phyloP scores from a whole-genome alignment of 2,329 filamentous ascomycete genomes.

The Davidsoniella eucalypti region DNA sequence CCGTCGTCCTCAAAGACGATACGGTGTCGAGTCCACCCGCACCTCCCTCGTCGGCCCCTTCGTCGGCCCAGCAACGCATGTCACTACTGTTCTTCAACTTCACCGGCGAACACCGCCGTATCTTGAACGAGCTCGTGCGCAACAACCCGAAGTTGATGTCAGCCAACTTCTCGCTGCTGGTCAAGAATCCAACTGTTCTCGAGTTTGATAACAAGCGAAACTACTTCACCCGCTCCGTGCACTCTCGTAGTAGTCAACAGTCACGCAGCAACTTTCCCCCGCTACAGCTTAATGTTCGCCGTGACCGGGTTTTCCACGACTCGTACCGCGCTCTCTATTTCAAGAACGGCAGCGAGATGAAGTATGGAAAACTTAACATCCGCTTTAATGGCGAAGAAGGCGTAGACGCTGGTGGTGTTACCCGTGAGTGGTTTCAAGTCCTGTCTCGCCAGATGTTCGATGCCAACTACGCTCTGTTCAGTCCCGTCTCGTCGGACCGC shows the following conservation, averaged over 20 bases:
- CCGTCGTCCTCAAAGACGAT: not conserved
- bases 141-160: constrained; percentile 98
- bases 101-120: constrained; percentile 92
- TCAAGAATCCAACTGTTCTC: constrained; percentile 96
- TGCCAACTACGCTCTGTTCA: constrained; percentile 91
- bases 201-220: constrained; percentile 99
- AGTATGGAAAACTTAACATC: constrained; percentile 96
- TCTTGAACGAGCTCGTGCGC: constrained; percentile 91
- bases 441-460: constrained; percentile 98
- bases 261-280: constrained; percentile 52
- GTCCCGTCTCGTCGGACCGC: constrained; percentile 86
- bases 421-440: constrained; percentile 97
- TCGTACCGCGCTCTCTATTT: constrained; percentile 98
- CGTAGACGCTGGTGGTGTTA: constrained; percentile 93
- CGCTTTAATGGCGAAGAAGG: constrained; percentile 95
- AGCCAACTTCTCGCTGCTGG: constrained; percentile 84
- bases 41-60: constrained; percentile 50
- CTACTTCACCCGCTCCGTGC: constrained; percentile 90
- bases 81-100: constrained; percentile 92
- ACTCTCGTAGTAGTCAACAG: constrained; percentile 50
- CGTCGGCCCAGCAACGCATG: constrained; percentile 58
- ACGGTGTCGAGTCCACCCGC: constrained; percentile 21
- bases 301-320: constrained; percentile 93
- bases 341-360: constrained; percentile 93
- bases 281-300: constrained; percentile 74